These are phyloP conservation scores for Botryotinia convoluta DNA, from an alignment of 2,329 filamentous ascomycete species.

Conservation along the genomic window DNA sequence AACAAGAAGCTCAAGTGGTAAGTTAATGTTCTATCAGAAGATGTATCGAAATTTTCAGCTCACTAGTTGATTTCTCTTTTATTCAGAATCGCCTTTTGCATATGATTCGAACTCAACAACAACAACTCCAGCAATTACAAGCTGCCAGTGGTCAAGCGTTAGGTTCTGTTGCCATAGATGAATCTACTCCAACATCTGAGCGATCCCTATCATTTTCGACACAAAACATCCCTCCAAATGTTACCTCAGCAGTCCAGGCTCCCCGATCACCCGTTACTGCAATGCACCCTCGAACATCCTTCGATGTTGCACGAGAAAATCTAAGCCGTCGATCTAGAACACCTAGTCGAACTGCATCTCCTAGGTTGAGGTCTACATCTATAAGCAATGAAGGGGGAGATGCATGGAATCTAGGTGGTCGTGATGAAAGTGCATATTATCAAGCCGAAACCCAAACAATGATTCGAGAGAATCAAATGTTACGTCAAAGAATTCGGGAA, in stretches of 20 bases:
- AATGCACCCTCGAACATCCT: constrained; percentile 53
- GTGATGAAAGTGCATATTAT: constrained; percentile 76
- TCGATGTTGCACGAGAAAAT: constrained; percentile 57
- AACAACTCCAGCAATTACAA: constrained; percentile 63
- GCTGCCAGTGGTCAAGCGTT: constrained; percentile 41
- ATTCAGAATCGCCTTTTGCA: constrained; percentile 68
- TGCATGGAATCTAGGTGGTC: constrained; percentile 55
- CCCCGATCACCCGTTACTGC: constrained; percentile 48
- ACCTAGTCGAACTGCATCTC: constrained; percentile 54
- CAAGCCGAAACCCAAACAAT: constrained; percentile 79
- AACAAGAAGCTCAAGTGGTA: constrained; percentile 76
- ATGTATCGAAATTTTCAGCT: not conserved
- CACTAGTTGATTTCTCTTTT: not conserved
- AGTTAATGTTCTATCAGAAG: constrained; percentile 32
- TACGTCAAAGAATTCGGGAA: constrained; percentile 70
- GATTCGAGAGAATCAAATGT: constrained; percentile 78
- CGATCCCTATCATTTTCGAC: constrained; percentile 45
- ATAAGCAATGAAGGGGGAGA: constrained; percentile 60
- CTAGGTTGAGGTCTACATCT: constrained; percentile 56
- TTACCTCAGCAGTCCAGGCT: constrained; percentile 45
- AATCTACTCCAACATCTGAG: constrained; percentile 46
- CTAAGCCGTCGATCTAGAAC: constrained; percentile 56
- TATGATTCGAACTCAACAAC: constrained; percentile 74
- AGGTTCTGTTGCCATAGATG: constrained; percentile 42
- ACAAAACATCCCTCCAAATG: constrained; percentile 39